A percentile compares a stretch with the other conserved stretches of the same genome.
These are phyloP conservation scores for Boletus huronensis DNA, from an alignment of 768 basidiomycete species.

Conservation along the genomic window DNA sequence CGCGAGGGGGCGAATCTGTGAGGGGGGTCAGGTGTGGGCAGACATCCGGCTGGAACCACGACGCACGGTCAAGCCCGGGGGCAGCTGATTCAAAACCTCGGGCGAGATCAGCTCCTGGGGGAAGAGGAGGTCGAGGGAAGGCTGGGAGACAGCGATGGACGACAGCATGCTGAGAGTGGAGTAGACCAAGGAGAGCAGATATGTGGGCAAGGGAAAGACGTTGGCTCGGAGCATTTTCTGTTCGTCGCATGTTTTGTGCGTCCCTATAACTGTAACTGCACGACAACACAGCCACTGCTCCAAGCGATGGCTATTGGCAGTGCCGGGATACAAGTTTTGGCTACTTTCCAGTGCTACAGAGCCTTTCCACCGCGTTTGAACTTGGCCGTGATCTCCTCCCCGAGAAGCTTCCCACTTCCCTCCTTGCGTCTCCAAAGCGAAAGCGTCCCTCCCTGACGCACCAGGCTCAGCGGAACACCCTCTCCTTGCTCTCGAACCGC, in stretches of 20 bases:
- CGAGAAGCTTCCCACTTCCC: conserved; percentile 19
- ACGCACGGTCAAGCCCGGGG: conserved; percentile 38
- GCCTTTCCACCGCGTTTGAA: conserved; percentile 4
- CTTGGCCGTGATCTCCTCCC: conserved; percentile 21
- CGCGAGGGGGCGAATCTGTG: conserved; percentile 85
- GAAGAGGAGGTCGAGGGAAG: conserved; percentile 74
- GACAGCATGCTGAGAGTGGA: background rate
- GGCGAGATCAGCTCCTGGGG: conserved; percentile 64
- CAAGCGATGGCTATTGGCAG: too few species aligned
- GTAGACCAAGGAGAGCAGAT: conserved; percentile 1
- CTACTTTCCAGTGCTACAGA: background rate
- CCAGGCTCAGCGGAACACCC: conserved; percentile 51
- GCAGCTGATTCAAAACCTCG: conserved; percentile 57
- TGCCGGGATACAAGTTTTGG: background rate
- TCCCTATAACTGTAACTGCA: background rate
- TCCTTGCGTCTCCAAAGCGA: conserved; percentile 47
- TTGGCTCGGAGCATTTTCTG: background rate
- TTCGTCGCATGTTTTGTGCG: background rate
- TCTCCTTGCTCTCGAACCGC: conserved; percentile 51
- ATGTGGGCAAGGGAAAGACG: background rate
- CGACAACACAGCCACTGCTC: conserved; percentile 19
- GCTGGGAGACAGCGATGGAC: conserved; percentile 46
- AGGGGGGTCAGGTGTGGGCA: background rate
- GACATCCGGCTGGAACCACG: background rate
- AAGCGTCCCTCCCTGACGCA: conserved; percentile 43